Evolutionary conservation across 1,139 yeast genomes (phyloP), one percentile per base, ranked within the genome.

Genomic region (Lodderomyces parapsilosis): DNA sequence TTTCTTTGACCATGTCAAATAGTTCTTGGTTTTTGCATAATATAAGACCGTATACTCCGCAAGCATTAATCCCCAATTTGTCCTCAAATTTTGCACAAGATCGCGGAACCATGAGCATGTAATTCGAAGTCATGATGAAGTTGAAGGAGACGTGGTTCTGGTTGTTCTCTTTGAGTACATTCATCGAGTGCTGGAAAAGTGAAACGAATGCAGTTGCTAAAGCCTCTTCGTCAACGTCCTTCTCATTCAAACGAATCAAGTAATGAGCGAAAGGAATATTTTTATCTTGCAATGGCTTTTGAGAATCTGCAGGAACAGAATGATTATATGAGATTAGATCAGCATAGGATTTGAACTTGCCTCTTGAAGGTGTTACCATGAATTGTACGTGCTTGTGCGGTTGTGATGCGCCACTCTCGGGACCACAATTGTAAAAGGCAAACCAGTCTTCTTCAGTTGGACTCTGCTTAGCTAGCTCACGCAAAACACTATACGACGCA

Each of bases 321-420:
- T 76, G 8, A 13, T 19, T 14, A n/a, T 38, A 6, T 7, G 25
- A 20, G 13, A 38, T n/a, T 3, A 15, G 11, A 41, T 82, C 86
- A 33, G 90, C 87, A 59, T 77, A 84, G 3, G 88, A 77, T 1
- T 59, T 62, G 57, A 81, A 83, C 1, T 52, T 51, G 28, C 72
- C 64, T 9, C 64, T 60, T 19, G 45, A 13, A 2, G 96, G 95
- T 36, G 87, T 66, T 28, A 81, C 74, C 75, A 93, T 70, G 61
- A 91, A 83, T 63, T 93, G 99, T 48, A 91, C 64, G 65, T 93
- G 99, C 56, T 88, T 88, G 65, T 93, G 99, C 39, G 89, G 85
- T 55, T 90, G 94, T 0, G 96, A 88, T 7, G 96, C 96, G 1
- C 98, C 99, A 51, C 95, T 83, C 54, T 81, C 75, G 20, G 81